Conservation (phyloP, 2,329 filamentous ascomycete species). For the Xylariaceae sp. region DNA sequence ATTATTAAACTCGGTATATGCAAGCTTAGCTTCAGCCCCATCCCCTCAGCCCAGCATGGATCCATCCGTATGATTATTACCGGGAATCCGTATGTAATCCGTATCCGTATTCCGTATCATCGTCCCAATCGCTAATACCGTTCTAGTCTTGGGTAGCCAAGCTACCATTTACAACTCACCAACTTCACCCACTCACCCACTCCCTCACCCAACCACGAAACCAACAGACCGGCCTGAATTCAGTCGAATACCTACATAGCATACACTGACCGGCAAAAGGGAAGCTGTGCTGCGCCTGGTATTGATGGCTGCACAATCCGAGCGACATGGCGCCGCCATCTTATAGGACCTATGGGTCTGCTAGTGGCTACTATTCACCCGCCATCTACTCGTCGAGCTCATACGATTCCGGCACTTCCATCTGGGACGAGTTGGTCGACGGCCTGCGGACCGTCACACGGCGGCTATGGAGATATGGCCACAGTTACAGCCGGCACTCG, state of each 20-base stretch:
- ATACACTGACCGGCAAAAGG: neutral
- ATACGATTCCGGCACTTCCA: slow-evolving; percentile 31
- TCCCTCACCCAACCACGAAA: too few relatives aligned
- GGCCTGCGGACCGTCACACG: slow-evolving; percentile 28
- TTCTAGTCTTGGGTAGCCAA: too few relatives aligned
- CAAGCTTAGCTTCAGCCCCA: slow-evolving; percentile 1
- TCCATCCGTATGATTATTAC: neutral
- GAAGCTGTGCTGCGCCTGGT: neutral
- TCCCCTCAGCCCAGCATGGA: neutral
- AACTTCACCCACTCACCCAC: too few relatives aligned
- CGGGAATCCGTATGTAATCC: too few relatives aligned
- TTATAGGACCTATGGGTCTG: slow-evolving; percentile 33
- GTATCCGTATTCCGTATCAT: too few relatives aligned
- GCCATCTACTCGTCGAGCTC: slow-evolving; percentile 19
- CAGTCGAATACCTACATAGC: neutral
- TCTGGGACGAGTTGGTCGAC: slow-evolving; percentile 36
- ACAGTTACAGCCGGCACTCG: slow-evolving; percentile 38
- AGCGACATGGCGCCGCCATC: slow-evolving; percentile 35
- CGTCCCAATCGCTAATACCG: too few relatives aligned
- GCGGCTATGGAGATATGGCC: slow-evolving; percentile 38
- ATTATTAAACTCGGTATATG: neutral
- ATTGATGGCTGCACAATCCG: slow-evolving; percentile 27
- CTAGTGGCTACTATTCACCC: slow-evolving; percentile 13
- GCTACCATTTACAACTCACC: neutral
- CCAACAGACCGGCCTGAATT: neutral